Percentiles rank a stretch among this genome's conserved stretches.
These are phyloP conservation scores for Otatea glauca DNA, from an alignment of 176 grass and related monocot genomes.

Conservation along the genomic window DNA sequence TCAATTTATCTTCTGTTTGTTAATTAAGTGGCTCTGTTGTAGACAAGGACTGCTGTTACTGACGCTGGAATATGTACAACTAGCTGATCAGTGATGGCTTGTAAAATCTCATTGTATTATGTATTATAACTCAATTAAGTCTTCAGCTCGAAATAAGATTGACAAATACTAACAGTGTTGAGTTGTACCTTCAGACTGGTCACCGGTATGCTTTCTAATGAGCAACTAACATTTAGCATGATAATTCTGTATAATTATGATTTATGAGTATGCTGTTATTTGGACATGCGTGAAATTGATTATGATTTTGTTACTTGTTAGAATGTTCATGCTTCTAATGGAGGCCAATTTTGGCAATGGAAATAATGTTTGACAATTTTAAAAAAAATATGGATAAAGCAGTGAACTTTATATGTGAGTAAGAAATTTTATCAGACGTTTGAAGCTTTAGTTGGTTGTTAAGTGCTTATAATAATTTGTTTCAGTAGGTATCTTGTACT, in stretches of 20 bases:
- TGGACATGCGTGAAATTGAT: constrained; percentile 23
- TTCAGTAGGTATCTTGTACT: not conserved
- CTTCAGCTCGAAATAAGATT: constrained; percentile 35
- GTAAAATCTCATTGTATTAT: constrained; percentile 39
- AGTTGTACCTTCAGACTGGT: constrained; percentile 27
- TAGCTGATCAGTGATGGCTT: constrained; percentile 24
- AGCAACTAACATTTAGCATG: constrained; percentile 22
- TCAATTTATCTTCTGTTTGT: constrained; percentile 30
- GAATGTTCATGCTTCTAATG: constrained; percentile 31
- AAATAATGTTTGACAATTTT: constrained; percentile 10
- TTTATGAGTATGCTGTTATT: constrained; percentile 35
- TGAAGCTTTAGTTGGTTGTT: not conserved
- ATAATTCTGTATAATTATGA: constrained; percentile 31
- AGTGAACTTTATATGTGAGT: constrained; percentile 21
- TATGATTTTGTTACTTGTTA: constrained; percentile 12
- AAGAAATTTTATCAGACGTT: constrained; percentile 27
- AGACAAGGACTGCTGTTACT: constrained; percentile 35
- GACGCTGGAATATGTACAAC: constrained; percentile 26
- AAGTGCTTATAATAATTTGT: constrained; percentile 23
- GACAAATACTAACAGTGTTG: constrained; percentile 19
- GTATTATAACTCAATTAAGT: constrained; percentile 44
- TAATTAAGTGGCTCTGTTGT: constrained; percentile 31
- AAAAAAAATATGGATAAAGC: not conserved
- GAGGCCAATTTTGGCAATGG: not conserved
- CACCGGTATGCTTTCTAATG: constrained; percentile 38